These are phyloP conservation scores for Lizonia empirigonia DNA, from an alignment of 2,329 filamentous ascomycete genomes.

Conservation along the genomic window DNA sequence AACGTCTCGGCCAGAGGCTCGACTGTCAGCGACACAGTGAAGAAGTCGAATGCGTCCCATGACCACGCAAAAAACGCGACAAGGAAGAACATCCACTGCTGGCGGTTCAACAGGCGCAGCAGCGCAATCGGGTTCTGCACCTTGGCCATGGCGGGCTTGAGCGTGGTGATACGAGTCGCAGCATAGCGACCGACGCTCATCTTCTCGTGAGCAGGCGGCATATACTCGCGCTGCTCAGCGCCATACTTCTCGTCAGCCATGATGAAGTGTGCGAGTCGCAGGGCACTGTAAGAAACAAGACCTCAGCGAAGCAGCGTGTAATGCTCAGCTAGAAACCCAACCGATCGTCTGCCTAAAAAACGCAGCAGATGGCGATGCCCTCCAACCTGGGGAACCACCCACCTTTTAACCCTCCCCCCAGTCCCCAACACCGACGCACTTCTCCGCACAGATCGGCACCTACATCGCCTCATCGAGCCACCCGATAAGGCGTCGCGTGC, in stretches of 20 bases:
- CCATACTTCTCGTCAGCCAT: conserved; percentile 32
- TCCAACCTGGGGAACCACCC: conserved; percentile 3
- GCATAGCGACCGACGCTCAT: conserved; percentile 54
- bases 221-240: conserved; percentile 25
- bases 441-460: neutral
- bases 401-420: conserved; percentile 5
- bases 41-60: conserved; percentile 64
- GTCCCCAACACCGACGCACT: neutral
- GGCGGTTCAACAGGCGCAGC: conserved; percentile 57
- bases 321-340: neutral
- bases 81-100: conserved; percentile 65
- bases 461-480: neutral
- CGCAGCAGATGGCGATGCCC: neutral
- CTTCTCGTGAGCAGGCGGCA: conserved; percentile 11
- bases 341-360: neutral
- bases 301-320: neutral
- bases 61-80: conserved; percentile 56
- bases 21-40: conserved; percentile 65
- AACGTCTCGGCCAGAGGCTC: conserved; percentile 60
- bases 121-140: conserved; percentile 61
- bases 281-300: neutral
- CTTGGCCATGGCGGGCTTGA: conserved; percentile 62
- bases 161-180: conserved; percentile 58
- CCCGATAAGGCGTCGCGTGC: conserved; percentile 5
- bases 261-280: neutral